These are phyloP conservation scores for Colletotrichum limetticola DNA, from an alignment of 2,329 filamentous ascomycete species.

Conservation along the genomic window DNA sequence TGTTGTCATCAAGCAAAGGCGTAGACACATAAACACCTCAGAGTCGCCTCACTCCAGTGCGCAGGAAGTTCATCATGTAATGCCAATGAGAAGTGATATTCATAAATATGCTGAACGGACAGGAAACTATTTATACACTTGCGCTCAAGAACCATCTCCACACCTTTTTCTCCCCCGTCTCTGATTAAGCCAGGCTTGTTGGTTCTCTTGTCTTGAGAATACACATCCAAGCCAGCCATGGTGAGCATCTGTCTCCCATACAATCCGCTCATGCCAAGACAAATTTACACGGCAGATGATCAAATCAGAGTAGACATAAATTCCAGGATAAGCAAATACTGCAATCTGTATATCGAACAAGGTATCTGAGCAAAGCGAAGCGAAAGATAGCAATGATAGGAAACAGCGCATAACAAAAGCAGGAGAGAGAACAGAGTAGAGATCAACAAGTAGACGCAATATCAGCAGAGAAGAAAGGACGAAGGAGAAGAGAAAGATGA, in stretches of 20 bases:
- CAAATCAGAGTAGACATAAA: constrained; percentile 19
- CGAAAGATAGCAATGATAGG: constrained; percentile 32
- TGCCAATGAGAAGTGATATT: constrained; percentile 32
- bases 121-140: constrained; percentile 33
- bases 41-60: neutral
- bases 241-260: neutral
- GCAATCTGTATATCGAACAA: constrained; percentile 67
- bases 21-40: neutral
- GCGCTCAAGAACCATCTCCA: constrained; percentile 17
- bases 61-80: neutral
- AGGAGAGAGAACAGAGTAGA: constrained; percentile 38
- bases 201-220: neutral
- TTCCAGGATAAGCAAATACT: constrained; percentile 34
- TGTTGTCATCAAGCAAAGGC: neutral
- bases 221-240: neutral
- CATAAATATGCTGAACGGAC: constrained; percentile 14
- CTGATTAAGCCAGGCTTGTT: neutral
- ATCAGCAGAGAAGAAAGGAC: constrained; percentile 40
- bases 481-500: constrained; percentile 53
- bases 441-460: constrained; percentile 44
- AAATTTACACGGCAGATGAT: constrained; percentile 20
- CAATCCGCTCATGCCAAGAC: neutral
- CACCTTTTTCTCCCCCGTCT: neutral
- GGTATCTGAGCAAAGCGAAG: constrained; percentile 58
- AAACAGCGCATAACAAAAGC: neutral